A percentile compares a stretch with the other conserved stretches of the same genome.
phyloP scores from a whole-genome alignment of 805 yeast genomes.

The Zygosaccharomyces rouxii region DNA sequence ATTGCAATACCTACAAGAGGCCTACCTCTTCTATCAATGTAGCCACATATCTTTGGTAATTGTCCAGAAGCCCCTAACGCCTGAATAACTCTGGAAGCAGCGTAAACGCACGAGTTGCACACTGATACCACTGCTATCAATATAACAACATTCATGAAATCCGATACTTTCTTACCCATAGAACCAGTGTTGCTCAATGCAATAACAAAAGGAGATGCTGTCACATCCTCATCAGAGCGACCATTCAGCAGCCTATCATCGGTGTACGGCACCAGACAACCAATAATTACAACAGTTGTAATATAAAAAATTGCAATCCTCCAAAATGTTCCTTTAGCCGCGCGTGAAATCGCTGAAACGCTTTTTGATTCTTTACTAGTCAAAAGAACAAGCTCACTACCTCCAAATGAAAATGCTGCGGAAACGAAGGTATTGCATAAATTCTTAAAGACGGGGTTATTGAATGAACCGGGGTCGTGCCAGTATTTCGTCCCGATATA shows the following conservation, averaged over 20 bases:
- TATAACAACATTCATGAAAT: slow-evolving; percentile 56
- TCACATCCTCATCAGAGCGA: slow-evolving; percentile 43
- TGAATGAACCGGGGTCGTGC: slow-evolving; percentile 52
- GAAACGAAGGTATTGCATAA: slow-evolving; percentile 59
- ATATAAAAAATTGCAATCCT: slow-evolving; percentile 58
- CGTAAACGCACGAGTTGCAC: slow-evolving; percentile 58
- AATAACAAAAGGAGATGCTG: slow-evolving; percentile 48
- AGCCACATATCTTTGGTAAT: slow-evolving; percentile 45
- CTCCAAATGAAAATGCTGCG: slow-evolving; percentile 71
- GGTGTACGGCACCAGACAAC: slow-evolving; percentile 69
- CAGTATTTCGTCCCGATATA: slow-evolving; percentile 43
- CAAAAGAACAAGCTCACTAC: slow-evolving; percentile 63
- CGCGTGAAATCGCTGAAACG: slow-evolving; percentile 55
- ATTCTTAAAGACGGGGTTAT: slow-evolving; percentile 52
- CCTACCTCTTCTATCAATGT: slow-evolving; percentile 49
- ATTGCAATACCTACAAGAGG: slow-evolving; percentile 48
- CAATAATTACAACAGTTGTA: slow-evolving; percentile 48
- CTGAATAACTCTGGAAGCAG: slow-evolving; percentile 52
- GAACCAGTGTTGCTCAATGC: slow-evolving; percentile 43
- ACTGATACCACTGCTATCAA: slow-evolving; percentile 56
- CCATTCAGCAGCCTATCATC: slow-evolving; percentile 45
- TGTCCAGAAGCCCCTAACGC: slow-evolving; percentile 50
- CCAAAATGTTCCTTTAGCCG: slow-evolving; percentile 53
- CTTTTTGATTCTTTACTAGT: slow-evolving; percentile 44
- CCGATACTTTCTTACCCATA: slow-evolving; percentile 49